These are phyloP conservation scores for Rhodotorula babjevae DNA, from an alignment of 768 basidiomycete species.

Conservation along the genomic window DNA sequence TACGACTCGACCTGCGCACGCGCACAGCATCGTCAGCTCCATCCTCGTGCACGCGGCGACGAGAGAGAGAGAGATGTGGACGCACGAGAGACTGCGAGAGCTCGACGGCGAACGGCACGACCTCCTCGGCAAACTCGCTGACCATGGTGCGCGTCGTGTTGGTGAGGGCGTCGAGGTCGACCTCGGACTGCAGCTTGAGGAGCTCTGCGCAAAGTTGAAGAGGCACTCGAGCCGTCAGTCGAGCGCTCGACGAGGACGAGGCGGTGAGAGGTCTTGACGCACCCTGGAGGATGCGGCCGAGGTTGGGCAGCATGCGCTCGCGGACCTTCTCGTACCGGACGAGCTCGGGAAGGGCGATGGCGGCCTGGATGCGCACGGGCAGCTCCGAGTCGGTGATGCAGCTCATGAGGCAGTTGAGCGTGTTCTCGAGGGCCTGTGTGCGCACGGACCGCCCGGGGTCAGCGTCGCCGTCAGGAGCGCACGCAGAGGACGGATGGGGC, in stretches of 20 bases:
- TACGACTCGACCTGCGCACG: conserved; percentile 69
- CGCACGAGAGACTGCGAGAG: conserved; percentile 70
- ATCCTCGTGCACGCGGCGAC: neutral
- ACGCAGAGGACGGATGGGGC: conserved; percentile 19
- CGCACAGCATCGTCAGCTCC: neutral
- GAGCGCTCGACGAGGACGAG: neutral
- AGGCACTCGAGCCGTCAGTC: no score
- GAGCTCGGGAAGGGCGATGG: conserved; percentile 72
- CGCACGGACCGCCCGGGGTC: neutral
- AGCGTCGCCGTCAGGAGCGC: no score
- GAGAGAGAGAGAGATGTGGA: conserved; percentile 14
- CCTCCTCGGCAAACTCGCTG: conserved; percentile 73
- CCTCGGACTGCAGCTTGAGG: conserved; percentile 71
- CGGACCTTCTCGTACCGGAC: conserved; percentile 60
- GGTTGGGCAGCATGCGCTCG: conserved; percentile 64
- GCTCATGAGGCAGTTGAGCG: conserved; percentile 63
- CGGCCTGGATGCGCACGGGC: conserved; percentile 78
- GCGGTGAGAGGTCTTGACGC: conserved; percentile 6
- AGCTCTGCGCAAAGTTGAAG: conserved; percentile 2
- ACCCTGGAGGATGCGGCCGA: conserved; percentile 85
- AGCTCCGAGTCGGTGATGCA: conserved; percentile 71
- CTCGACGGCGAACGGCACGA: conserved; percentile 77
- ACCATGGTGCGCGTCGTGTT: conserved; percentile 80
- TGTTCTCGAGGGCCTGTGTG: conserved; percentile 57
- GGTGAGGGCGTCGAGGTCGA: conserved; percentile 79